Evolutionary conservation across 2,329 filamentous ascomycete species (phyloP).

Genomic region (Dothideomycetidae sp.): DNA sequence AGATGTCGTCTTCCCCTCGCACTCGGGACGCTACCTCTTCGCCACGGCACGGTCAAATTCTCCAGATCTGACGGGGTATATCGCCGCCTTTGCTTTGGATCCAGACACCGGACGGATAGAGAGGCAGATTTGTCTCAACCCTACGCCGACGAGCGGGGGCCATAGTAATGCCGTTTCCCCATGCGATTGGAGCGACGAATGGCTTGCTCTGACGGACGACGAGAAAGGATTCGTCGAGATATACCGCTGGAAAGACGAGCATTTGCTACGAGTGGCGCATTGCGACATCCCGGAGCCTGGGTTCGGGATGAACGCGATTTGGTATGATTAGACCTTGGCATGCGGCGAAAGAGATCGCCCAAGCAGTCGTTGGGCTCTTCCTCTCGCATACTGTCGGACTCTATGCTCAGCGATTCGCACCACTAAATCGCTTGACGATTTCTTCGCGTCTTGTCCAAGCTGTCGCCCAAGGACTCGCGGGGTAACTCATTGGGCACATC

Average conservation of each 20-base stretch:
- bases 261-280: conserved; percentile 60
- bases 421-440: too few species aligned
- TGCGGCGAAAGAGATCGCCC: too few species aligned
- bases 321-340: conserved; percentile 55
- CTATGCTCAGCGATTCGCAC: too few species aligned
- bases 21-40: conserved; percentile 61
- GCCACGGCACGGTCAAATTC: conserved; percentile 70
- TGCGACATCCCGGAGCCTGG: conserved; percentile 71
- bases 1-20: conserved; percentile 64
- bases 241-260: conserved; percentile 75
- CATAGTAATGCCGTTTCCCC: conserved; percentile 81
- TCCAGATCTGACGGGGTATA: conserved; percentile 64
- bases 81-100: conserved; percentile 62
- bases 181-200: conserved; percentile 73
- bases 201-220: conserved; percentile 80
- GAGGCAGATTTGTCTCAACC: conserved; percentile 64
- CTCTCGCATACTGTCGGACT: too few species aligned
- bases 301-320: conserved; percentile 93
- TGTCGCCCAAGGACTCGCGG: too few species aligned
- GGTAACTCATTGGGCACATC: too few species aligned
- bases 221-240: conserved; percentile 79
- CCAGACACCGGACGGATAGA: conserved; percentile 53
- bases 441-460: too few species aligned
- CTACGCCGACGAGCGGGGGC: conserved; percentile 73
- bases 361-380: too few species aligned